Evolutionary conservation across 192 early-diverging fungal species (phyloP), one percentile per base, ranked within the genome.

Genomic region (Lobosporangium transversale): DNA sequence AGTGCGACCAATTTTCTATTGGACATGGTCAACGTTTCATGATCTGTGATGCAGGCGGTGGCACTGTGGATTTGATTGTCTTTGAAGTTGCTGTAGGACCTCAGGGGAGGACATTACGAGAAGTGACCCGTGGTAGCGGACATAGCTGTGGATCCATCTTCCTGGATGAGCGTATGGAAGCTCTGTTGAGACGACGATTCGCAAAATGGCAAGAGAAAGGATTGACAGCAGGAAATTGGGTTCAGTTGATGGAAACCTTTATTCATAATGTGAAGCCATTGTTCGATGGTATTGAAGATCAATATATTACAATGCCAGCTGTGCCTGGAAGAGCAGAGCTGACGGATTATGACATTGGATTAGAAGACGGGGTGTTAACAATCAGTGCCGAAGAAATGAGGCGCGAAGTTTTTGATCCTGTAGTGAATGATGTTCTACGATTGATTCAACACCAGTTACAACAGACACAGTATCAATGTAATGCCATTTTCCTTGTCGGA

Each of bases 371-470:
- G 23, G 69, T 75, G n/a, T 54, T 88, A 7, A 79, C 79, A 37
- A 55, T 86, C 17, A 75, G 80, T 8, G 83, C 82, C 1, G 70
- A 75, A 47, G 83, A 85, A 18, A 50, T 83, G 49, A 82, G 80
- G 29, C 78, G 74, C 32, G 80, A 86, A 36, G 83, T 88, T 21
- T 88, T 88, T 82, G 85, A 86, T 43, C 85, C 83, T 17, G 85
- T 86, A 23, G 62, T 88, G 37, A 65, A 82, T 31, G 82, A 86
- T 73, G 84, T 88, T 3, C 32, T 88, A 14, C 68, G 67, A 26
- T 48, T 88, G 52, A 83, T 86, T 26, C 78, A 83, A 57, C 71
- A 88, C 20, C 86, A 88, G 45, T 37, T 88, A 18, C 62, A 65
- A 45, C 79, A 79, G 45, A 67, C 79, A 4, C 49, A 68, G 10